These are phyloP conservation scores for Dichotomopilus funicola DNA, from an alignment of 2,329 filamentous ascomycete genomes.

Conservation along the genomic window DNA sequence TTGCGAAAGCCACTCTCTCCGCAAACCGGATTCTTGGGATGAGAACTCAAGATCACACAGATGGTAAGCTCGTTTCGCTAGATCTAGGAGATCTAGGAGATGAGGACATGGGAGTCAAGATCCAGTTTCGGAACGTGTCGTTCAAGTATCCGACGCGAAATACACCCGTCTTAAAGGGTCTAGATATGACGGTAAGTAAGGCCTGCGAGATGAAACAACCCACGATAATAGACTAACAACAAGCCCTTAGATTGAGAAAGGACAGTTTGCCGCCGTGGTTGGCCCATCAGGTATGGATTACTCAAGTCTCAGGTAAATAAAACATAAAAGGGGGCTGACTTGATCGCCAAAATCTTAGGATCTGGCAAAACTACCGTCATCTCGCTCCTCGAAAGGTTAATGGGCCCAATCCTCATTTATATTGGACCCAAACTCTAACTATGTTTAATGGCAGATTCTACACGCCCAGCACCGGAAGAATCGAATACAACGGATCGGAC, in stretches of 20 bases:
- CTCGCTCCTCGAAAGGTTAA: conserved; percentile 39
- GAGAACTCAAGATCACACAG: conserved; percentile 18
- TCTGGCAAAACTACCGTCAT: conserved; percentile 37
- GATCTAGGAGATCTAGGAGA: conserved; percentile 25
- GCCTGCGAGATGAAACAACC: neutral
- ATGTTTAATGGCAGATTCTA: conserved; percentile 22
- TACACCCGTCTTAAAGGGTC: conserved; percentile 59
- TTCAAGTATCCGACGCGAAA: conserved; percentile 66
- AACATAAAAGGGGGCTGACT: neutral
- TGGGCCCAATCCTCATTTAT: neutral
- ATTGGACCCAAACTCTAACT: neutral
- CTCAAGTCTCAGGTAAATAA: neutral
- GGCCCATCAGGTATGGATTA: conserved; percentile 25
- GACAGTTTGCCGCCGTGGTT: conserved; percentile 30
- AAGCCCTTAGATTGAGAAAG: conserved; percentile 23
- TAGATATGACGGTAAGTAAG: conserved; percentile 49
- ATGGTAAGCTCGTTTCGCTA: conserved; percentile 24
- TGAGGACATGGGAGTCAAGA: conserved; percentile 32
- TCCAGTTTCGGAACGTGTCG: conserved; percentile 63
- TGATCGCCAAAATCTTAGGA: conserved; percentile 11
- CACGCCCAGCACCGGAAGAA: conserved; percentile 41
- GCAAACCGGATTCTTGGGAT: conserved; percentile 29
- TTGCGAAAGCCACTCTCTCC: conserved; percentile 28
- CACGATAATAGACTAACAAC: too few species aligned
- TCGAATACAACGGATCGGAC: conserved; percentile 50